Evolutionary conservation across 176 grass and related monocot genomes (phyloP), one percentile per base, ranked within the genome.

Genomic region (Oropetium thomaeum): DNA sequence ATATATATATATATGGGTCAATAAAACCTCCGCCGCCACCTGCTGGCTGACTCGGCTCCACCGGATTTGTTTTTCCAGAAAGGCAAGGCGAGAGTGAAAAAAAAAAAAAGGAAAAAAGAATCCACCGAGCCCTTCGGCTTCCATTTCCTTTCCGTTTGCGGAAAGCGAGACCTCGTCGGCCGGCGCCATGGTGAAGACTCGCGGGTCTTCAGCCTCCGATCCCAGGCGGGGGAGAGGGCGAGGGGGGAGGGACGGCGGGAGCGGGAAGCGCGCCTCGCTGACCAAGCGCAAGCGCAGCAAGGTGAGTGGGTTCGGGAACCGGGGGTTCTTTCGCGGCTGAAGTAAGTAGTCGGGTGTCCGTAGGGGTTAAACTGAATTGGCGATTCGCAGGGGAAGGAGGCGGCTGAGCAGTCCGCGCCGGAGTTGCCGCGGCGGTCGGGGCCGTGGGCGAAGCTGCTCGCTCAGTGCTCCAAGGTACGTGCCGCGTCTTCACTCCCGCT

Each of bases 391-490:
- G 64, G 17, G 58, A 1, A 2, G 28, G 19, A 16, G 48, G 25
- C 25, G 53, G 32, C 20, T 20, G 49, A n/a, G n/a, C n/a, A n/a
- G n/a, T n/a, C n/a, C n/a, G n/a, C n/a, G n/a, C n/a, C n/a, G n/a
- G n/a, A n/a, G n/a, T n/a, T n/a, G n/a, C n/a, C n/a, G 41, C 19
- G 4, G 29, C 19, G 3, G 31, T 9, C 20, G n/a, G 13, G 2
- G 75, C 78, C 89, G 68, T 96, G 93, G 89, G 93, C 87, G 32
- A 92, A 54, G 78, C 49, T 96, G 35, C 52, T 92, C 8, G 83
- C 93, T 20, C 71, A 88, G 75, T 25, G 17, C 37, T 57, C 87
- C 22, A n/a, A 88, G 93, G 90, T 86, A 26, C 38, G 52, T 81
- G 28, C 33, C 33, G 23, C 32, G 10, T n/a, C 26, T 45, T 59